phyloP scores from a whole-genome alignment of 75 land plant species.

The Cunninghamia lanceolata region DNA sequence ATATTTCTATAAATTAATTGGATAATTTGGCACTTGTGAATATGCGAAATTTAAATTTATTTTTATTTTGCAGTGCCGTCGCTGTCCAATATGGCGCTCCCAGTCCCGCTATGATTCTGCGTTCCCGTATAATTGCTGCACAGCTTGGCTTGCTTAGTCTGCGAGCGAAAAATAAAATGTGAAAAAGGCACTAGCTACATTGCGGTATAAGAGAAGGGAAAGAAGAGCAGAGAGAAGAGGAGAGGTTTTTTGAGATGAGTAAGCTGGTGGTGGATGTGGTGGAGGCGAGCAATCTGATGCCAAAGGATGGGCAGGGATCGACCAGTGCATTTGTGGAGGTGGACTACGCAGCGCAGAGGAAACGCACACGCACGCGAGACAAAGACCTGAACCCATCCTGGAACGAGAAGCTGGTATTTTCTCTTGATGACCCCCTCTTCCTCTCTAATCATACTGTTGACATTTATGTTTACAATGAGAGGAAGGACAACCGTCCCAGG shows the following conservation, averaged over 20 bases:
- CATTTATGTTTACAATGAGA: constrained; percentile 46
- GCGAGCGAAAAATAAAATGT: not conserved
- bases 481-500: constrained; percentile 22
- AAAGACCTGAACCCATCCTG: constrained; percentile 73
- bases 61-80: not conserved
- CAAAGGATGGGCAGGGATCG: constrained; percentile 72
- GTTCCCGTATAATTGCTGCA: not conserved
- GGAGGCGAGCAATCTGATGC: constrained; percentile 67
- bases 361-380: constrained; percentile 45
- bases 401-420: constrained; percentile 74
- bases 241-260: not conserved
- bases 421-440: constrained; percentile 24
- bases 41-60: not conserved
- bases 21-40: not conserved
- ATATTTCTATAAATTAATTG: too few species aligned
- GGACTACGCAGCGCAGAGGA: constrained; percentile 55
- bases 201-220: not conserved
- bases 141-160: not conserved
- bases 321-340: constrained; percentile 67
- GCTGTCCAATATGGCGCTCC: not conserved
- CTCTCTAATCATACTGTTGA: constrained; percentile 41
- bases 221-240: not conserved
- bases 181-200: not conserved
- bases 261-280: constrained; percentile 58
- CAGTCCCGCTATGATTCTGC: not conserved